Evolutionary conservation across 2,329 filamentous ascomycete genomes (phyloP), one percentile per base, ranked within the genome.

Genomic region (Fusarium verrucosum): DNA sequence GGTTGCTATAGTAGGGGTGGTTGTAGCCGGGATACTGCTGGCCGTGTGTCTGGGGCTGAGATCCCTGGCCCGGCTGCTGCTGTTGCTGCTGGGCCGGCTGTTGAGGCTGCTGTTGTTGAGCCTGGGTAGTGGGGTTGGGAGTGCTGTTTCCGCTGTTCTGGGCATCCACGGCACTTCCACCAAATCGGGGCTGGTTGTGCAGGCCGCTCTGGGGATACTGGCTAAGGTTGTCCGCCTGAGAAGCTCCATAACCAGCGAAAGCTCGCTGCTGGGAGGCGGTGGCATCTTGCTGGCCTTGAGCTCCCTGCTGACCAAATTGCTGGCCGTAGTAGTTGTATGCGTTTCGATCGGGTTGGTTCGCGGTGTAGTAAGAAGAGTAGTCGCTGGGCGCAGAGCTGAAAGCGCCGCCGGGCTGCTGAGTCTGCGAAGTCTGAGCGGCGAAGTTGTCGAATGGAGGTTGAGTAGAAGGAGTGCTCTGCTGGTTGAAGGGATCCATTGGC

Each of bases 71-170:
- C 26, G 74, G 77, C 55, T 74, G 77, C 69, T 80, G 78, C 66
- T 77, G 79, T 32, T 57, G 54, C 60, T 82, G 82, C 41, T 80
- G 79, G 26, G 87, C 83, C n/a, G 66, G 73, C 57, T 75, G 77
- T 67, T 78, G 79, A 59, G 82, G 80, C 30, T 80, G 79, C 51
- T 76, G 58, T 63, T 80, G 78, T 70, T 85, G 85, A 42, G 79
- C 80, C 73, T 86, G 85, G 11, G 80, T 79, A 36, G 89, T 84
- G 25, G 94, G 93, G 80, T 96, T 95, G 32, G 94, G 94, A 4
- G 94, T 97, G 72, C 90, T 94, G 76, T 95, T 90, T 40, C 93
- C 94, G 75, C 92, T 97, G 80, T 90, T 92, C 72, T 93, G 91
- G 62, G 86, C 85, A 52, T 96, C 92, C 59, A 83, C 79, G 26